Evolutionary conservation across 768 basidiomycete species (phyloP), one percentile per base, ranked within the genome.

Genomic region (Lyophyllum atratum): DNA sequence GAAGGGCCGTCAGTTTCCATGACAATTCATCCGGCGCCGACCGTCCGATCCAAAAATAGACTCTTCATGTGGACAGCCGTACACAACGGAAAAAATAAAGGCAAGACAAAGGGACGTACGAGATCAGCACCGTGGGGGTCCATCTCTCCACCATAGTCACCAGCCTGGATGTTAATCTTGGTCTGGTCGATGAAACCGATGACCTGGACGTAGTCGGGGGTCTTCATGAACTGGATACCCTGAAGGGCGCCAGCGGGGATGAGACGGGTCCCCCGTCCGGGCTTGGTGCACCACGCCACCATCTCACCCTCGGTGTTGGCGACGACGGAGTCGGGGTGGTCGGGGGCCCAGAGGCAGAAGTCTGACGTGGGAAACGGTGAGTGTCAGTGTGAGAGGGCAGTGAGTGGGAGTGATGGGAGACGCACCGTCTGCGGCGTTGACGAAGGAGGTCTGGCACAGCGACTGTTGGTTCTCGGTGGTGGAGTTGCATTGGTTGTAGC

Each of bases 261-360:
- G 51, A 86, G 65, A 55, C 92, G 88, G 3, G 89, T 85, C 1
- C 92, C 92, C 51, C 80, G 83, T 4, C 82, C 83, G 1, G 78
- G 77, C 68, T 87, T 83, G 19, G 85, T 83, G 74, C 90, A 94
- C 80, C 83, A 94, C 1, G 89, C 84, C 9, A 93, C 86, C 64
- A 83, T 85, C 66, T 83, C 74, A 29, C 80, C 85, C 68, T 93
- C 92, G 1, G 80, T 80, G 59, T 89, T 78, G 26, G 80, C 86
- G 52, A 93, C 85, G 19, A 72, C 70, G n/a, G 79, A 75, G 66
- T 83, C 76, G 4, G 79, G 73, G 25, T 71, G 70, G 1, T 76
- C 61, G 1, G 86, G 81, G 28, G 77, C 85, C 84, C 85, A 90
- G 0, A 90, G 61, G 59, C 88, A 90, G 69, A 86, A 89, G 66